phyloP scores from a whole-genome alignment of 495 filamentous ascomycete species.

The Schizothecium vesticola region DNA sequence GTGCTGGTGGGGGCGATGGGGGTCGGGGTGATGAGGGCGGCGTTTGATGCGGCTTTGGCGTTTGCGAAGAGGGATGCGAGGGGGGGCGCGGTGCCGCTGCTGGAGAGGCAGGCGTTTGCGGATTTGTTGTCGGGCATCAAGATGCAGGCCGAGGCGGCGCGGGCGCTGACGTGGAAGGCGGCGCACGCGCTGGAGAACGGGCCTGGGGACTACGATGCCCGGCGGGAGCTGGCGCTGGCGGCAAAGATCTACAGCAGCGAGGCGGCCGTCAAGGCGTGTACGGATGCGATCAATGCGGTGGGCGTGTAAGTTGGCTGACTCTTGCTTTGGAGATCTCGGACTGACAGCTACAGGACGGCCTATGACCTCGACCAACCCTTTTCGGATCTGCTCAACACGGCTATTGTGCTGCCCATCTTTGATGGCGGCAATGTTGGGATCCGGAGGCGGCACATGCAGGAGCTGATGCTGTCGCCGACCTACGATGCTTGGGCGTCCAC shows the following conservation, averaged over 20 bases:
- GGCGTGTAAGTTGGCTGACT: conserved; percentile 35
- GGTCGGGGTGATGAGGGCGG: conserved; percentile 48
- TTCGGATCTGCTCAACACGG: conserved; percentile 44
- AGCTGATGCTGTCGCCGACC: conserved; percentile 39
- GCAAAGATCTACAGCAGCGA: conserved; percentile 51
- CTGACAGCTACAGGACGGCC: conserved; percentile 30
- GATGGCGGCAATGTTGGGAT: conserved; percentile 55
- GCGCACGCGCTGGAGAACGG: conserved; percentile 37
- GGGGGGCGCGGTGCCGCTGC: conserved; percentile 37
- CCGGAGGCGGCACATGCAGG: conserved; percentile 46
- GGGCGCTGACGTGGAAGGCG: conserved; percentile 50
- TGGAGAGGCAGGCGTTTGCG: conserved; percentile 45
- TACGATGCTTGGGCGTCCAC: conserved; percentile 44
- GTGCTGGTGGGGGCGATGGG: conserved; percentile 50
- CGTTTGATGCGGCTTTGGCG: conserved; percentile 46
- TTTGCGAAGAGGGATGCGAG: conserved; percentile 43
- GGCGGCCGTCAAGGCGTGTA: conserved; percentile 39
- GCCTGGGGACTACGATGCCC: conserved; percentile 33
- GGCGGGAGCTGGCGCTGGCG: conserved; percentile 43
- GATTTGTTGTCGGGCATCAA: conserved; percentile 50
- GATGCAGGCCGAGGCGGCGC: conserved; percentile 48
- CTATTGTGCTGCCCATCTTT: conserved; percentile 48
- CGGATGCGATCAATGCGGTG: conserved; percentile 46
- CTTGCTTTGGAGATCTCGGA: not conserved
- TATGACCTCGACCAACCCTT: conserved; percentile 41